Evolutionary conservation across 805 yeast species (phyloP).

Genomic region (Pachysolen tannophilus): DNA sequence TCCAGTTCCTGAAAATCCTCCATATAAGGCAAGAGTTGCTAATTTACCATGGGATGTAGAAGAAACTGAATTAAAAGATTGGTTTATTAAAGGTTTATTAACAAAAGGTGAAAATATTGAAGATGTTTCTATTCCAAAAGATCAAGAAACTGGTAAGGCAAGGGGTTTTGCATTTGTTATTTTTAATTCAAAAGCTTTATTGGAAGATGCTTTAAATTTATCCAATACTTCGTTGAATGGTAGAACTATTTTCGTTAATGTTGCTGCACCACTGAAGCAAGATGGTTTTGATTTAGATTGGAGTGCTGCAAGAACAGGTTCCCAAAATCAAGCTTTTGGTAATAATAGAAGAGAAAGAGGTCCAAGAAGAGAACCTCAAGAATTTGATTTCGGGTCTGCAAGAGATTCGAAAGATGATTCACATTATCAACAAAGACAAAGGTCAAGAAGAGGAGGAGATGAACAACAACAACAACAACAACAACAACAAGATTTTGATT

Average conservation of each 20-base stretch:
- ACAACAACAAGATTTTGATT: constrained; percentile 43
- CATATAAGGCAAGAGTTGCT: constrained; percentile 82
- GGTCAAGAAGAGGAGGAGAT: constrained; percentile 16
- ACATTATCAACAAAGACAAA: too few relatives aligned
- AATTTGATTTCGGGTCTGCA: constrained; percentile 30
- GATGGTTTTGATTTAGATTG: constrained; percentile 29
- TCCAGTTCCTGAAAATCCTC: constrained; percentile 88
- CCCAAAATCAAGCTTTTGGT: neutral
- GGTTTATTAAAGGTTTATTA: constrained; percentile 46
- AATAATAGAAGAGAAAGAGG: constrained; percentile 7
- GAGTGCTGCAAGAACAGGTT: constrained; percentile 21
- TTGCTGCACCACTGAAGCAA: constrained; percentile 48
- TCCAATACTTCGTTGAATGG: constrained; percentile 37
- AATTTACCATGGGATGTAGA: constrained; percentile 78
- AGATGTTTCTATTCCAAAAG: constrained; percentile 65
- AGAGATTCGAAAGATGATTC: constrained; percentile 18
- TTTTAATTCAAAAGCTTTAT: constrained; percentile 33
- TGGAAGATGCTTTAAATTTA: constrained; percentile 44
- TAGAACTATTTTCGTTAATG: constrained; percentile 44
- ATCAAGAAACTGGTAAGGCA: constrained; percentile 53
- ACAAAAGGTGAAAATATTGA: constrained; percentile 41
- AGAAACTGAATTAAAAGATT: constrained; percentile 55
- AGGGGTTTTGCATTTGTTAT: constrained; percentile 51
- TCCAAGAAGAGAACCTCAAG: constrained; percentile 23
- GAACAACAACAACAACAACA: constrained; percentile 36